A percentile compares a stretch with the other conserved stretches of the same genome.
phyloP scores from a whole-genome alignment of 345 rosid species.

The Hevea brasiliensis region DNA sequence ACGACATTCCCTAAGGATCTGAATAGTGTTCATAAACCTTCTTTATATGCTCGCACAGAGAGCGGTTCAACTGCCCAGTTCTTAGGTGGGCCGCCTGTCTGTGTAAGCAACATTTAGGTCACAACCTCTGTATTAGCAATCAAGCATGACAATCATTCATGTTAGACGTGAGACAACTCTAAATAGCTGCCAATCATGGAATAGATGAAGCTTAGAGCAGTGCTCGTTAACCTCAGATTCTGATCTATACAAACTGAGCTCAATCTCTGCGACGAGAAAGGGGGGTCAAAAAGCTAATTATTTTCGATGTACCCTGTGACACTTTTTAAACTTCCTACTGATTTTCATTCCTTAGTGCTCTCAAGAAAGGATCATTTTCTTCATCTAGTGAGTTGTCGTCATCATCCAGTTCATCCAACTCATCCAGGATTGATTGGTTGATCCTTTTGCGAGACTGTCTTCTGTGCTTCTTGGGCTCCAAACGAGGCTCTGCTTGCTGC shows the following conservation, averaged over 20 bases:
- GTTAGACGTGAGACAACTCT: not conserved
- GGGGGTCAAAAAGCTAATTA: not conserved
- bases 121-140: not conserved
- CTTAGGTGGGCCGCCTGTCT: not conserved
- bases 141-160: not conserved
- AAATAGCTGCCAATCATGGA: not conserved
- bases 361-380: constrained; percentile 57
- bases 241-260: not conserved
- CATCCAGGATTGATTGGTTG: constrained; percentile 63
- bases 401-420: constrained; percentile 57
- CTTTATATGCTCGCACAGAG: too few relatives aligned
- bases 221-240: not conserved
- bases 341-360: constrained; percentile 53
- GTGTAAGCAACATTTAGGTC: not conserved
- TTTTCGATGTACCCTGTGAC: not conserved
- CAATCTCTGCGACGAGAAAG: not conserved
- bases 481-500: constrained; percentile 77
- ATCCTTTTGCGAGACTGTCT: constrained; percentile 74
- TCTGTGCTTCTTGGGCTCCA: constrained; percentile 80
- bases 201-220: not conserved
- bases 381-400: constrained; percentile 41
- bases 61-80: not conserved
- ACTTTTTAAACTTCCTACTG: not conserved
- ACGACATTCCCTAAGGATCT: not conserved
- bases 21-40: not conserved